Percentiles rank a stretch among this genome's conserved stretches.
Evolutionary conservation across 2,329 filamentous ascomycete genomes (phyloP).

Genomic region (Arthrobotrys iridis): DNA sequence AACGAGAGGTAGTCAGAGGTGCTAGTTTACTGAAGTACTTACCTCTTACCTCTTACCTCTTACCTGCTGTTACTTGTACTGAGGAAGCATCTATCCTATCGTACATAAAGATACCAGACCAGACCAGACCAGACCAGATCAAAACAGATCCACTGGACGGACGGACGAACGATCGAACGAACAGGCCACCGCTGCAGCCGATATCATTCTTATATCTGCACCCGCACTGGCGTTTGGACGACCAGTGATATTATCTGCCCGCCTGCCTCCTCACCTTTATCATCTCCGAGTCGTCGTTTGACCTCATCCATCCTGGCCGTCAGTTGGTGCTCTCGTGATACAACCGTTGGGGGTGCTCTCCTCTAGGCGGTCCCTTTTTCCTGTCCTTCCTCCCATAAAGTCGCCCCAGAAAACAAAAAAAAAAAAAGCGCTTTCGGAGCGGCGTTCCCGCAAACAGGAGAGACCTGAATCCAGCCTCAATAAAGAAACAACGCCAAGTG

Average conservation of each 20-base stretch:
- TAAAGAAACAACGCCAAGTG: slow-evolving; percentile 24
- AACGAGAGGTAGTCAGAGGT: too few relatives aligned
- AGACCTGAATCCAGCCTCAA: not conserved
- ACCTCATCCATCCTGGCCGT: not conserved
- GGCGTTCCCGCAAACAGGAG: slow-evolving; percentile 45
- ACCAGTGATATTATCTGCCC: not conserved
- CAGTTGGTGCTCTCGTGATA: slow-evolving; percentile 53
- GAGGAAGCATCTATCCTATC: too few relatives aligned
- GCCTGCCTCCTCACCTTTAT: not conserved
- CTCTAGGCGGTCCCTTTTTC: not conserved
- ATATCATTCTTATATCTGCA: too few relatives aligned
- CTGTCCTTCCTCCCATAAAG: not conserved
- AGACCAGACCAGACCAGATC: too few relatives aligned
- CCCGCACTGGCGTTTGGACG: too few relatives aligned
- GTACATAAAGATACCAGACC: too few relatives aligned
- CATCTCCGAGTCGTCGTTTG: slow-evolving; percentile 5
- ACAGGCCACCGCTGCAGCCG: slow-evolving; percentile 15
- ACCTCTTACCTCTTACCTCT: not conserved
- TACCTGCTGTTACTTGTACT: slow-evolving; percentile 30
- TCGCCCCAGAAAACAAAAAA: not conserved
- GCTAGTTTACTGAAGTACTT: not conserved
- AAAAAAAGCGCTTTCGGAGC: slow-evolving; percentile 39
- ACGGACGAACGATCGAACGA: too few relatives aligned
- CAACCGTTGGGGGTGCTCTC: slow-evolving; percentile 24
- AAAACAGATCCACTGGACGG: too few relatives aligned